Conservation (phyloP, 169 alveolate genomes). For the Eimeria praecox region DNA sequence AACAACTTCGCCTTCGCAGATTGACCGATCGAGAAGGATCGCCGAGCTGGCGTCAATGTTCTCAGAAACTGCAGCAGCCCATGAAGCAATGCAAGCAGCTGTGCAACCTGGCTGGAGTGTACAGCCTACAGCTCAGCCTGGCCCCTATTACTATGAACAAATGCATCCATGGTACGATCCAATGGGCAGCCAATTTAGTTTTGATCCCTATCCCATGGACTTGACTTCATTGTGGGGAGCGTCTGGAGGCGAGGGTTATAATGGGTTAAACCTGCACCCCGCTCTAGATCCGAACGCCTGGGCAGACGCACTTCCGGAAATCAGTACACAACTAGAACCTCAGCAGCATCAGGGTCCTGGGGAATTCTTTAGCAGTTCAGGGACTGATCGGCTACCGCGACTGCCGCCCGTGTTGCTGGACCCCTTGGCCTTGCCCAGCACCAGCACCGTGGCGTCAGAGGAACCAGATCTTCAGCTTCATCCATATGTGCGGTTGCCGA, state of each 20-base stretch:
- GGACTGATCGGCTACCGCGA: not conserved
- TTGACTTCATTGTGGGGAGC: not conserved
- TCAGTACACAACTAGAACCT: not conserved
- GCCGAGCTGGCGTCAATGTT: not conserved
- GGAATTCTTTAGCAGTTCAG: not conserved
- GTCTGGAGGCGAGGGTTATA: not conserved
- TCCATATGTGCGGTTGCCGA: not conserved
- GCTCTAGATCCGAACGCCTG: not conserved
- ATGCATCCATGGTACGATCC: not conserved
- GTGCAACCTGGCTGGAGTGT: not conserved
- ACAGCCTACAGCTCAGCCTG: not conserved
- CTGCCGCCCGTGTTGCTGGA: not conserved
- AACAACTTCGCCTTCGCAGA: not conserved
- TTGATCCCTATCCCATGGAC: not conserved
- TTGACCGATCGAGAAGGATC: not conserved
- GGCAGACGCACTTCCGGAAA: not conserved
- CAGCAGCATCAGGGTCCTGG: not conserved
- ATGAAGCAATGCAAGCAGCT: not conserved
- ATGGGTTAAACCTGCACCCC: not conserved
- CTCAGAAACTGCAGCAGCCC: not conserved
- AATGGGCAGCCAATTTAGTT: not conserved
- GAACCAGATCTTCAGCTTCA: not conserved
- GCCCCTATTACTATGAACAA: not conserved
- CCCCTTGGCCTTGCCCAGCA: not conserved
- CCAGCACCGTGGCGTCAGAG: not conserved